Evolutionary conservation across 257 asterid species (phyloP).

Genomic region (Gentiana straminea): DNA sequence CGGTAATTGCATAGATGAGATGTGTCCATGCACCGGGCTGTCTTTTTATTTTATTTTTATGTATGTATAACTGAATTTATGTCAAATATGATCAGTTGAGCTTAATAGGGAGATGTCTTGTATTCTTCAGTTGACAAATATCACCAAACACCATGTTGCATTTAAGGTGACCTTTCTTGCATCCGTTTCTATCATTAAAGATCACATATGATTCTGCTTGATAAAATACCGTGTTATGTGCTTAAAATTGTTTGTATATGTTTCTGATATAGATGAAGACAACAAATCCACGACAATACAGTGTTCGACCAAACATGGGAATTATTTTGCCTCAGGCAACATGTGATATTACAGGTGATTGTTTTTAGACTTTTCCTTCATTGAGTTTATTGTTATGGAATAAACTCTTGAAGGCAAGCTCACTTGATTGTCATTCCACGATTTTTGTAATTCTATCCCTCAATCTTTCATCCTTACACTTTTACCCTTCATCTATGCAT

Average conservation of each 20-base stretch:
- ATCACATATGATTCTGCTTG: too few relatives aligned
- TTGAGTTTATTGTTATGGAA: neutral
- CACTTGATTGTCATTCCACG: too few relatives aligned
- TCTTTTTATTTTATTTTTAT: too few relatives aligned
- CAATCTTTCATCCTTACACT: too few relatives aligned
- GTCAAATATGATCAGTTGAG: constrained; percentile 31
- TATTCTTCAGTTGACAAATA: constrained; percentile 45
- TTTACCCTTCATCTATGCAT: too few relatives aligned
- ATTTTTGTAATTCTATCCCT: too few relatives aligned
- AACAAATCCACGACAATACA: constrained; percentile 47
- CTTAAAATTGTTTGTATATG: neutral
- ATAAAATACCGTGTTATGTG: too few relatives aligned
- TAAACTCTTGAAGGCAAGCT: too few relatives aligned
- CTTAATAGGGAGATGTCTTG: constrained; percentile 55
- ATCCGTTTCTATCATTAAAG: too few relatives aligned
- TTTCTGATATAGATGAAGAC: constrained; percentile 17
- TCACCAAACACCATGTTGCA: constrained; percentile 46
- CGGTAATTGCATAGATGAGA: too few relatives aligned
- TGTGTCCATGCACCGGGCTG: too few relatives aligned
- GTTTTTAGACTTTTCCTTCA: neutral
- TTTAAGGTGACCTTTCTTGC: constrained; percentile 27
- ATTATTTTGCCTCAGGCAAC: constrained; percentile 47
- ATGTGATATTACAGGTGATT: constrained; percentile 30
- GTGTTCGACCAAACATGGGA: constrained; percentile 51
- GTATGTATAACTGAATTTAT: too few relatives aligned